Conservation (phyloP, 768 basidiomycete species). For the Russula brevipes region DNA sequence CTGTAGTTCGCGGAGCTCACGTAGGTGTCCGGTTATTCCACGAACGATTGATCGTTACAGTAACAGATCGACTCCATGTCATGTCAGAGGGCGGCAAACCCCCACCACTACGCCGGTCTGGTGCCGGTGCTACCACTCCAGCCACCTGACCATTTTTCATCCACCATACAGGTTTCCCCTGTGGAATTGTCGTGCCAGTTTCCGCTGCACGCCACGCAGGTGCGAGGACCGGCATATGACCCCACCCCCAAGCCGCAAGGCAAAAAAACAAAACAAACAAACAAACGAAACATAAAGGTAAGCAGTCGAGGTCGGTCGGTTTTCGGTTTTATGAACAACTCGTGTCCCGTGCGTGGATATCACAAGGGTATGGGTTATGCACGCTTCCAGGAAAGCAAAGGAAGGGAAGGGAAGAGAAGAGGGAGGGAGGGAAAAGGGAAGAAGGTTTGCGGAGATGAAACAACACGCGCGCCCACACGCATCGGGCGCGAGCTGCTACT, state of each 20-base stretch:
- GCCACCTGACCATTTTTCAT: neutral
- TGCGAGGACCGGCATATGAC: too few relatives aligned
- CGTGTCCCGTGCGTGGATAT: neutral
- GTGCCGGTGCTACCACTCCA: neutral
- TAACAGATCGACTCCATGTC: neutral
- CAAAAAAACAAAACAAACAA: too few relatives aligned
- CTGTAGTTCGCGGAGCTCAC: slow-evolving; percentile 6
- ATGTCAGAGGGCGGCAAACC: neutral
- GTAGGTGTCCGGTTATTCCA: neutral
- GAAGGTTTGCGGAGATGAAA: slow-evolving; percentile 2
- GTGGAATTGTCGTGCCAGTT: too few relatives aligned
- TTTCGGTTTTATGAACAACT: neutral
- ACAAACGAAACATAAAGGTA: too few relatives aligned
- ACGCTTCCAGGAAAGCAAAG: neutral
- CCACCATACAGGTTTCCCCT: neutral
- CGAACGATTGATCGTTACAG: neutral
- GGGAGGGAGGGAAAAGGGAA: neutral
- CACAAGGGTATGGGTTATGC: neutral
- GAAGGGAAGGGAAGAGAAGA: neutral
- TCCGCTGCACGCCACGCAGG: too few relatives aligned
- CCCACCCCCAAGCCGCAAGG: too few relatives aligned
- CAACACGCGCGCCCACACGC: neutral
- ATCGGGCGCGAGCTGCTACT: neutral
- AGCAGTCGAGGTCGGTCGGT: too few relatives aligned
- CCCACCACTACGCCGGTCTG: neutral